Conservation (phyloP, 2,329 filamentous ascomycete genomes). For the Diaporthe ampelina region DNA sequence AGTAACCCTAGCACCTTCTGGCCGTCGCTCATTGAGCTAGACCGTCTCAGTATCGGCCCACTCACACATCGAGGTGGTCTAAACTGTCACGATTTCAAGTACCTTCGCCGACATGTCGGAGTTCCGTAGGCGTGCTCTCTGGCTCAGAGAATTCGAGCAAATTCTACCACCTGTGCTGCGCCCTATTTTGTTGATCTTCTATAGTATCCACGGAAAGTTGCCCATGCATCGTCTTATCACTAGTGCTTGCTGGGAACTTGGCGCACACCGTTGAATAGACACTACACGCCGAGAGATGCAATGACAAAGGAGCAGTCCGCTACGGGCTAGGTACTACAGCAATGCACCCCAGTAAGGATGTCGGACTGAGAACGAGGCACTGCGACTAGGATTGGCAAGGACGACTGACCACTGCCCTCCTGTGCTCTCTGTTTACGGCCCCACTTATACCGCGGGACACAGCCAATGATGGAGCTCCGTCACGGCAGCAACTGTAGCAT, state of each 20-base stretch:
- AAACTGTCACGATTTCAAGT: neutral
- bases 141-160: neutral
- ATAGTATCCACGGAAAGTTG: neutral
- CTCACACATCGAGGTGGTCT: neutral
- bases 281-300: neutral
- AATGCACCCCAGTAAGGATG: neutral
- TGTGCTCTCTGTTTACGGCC: neutral
- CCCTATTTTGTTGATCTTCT: neutral
- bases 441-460: neutral
- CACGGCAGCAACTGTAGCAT: neutral
- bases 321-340: too few relatives aligned
- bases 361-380: neutral
- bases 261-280: neutral
- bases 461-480: conserved; percentile 23
- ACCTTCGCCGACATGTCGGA: neutral
- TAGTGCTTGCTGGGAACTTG: neutral
- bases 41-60: neutral
- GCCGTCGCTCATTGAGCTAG: neutral
- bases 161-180: neutral
- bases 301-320: neutral
- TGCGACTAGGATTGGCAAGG: neutral
- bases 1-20: neutral
- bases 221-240: neutral
- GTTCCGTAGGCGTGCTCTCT: neutral
- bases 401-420: neutral